These are phyloP conservation scores for Dactylellina haptotyla DNA, from an alignment of 2,329 filamentous ascomycete genomes.

Conservation along the genomic window DNA sequence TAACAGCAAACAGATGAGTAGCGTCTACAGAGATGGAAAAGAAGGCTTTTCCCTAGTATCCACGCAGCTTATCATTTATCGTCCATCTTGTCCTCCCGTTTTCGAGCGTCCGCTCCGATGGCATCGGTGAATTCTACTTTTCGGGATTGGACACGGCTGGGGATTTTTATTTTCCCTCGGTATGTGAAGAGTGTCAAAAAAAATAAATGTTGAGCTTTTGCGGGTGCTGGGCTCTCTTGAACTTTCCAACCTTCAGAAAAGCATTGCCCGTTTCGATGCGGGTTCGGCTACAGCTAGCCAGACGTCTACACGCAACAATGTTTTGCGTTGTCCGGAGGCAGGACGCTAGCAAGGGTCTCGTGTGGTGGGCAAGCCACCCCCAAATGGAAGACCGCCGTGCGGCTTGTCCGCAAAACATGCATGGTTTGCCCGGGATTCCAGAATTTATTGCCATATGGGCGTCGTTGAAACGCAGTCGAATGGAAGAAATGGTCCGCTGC, in stretches of 20 bases:
- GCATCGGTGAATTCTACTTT: conserved; percentile 38
- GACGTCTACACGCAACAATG: conserved; percentile 3
- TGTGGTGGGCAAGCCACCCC: conserved; percentile 30
- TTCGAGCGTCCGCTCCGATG: conserved; percentile 42
- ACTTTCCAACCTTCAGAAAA: conserved; percentile 51
- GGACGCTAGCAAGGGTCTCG: conserved; percentile 5
- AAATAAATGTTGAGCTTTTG: too few species aligned
- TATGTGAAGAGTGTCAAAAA: too few species aligned
- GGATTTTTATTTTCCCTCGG: conserved; percentile 11
- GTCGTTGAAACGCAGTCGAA: conserved; percentile 31
- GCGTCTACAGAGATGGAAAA: conserved; percentile 2
- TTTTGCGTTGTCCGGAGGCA: conserved; percentile 23
- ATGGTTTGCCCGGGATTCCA: conserved; percentile 21
- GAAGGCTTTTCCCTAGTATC: conserved; percentile 34
- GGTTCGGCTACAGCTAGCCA: conserved; percentile 45
- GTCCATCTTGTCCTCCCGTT: conserved; percentile 50
- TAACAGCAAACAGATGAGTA: neutral
- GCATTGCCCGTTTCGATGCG: conserved; percentile 51
- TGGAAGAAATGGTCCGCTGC: conserved; percentile 3
- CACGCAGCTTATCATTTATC: conserved; percentile 51
- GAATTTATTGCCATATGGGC: conserved; percentile 18
- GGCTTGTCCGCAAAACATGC: conserved; percentile 43
- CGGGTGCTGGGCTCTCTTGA: conserved; percentile 39
- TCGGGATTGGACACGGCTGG: conserved; percentile 20
- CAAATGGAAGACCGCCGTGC: conserved; percentile 28